Evolutionary conservation across 805 yeast genomes (phyloP).

Genomic region (Candida silvatica): DNA sequence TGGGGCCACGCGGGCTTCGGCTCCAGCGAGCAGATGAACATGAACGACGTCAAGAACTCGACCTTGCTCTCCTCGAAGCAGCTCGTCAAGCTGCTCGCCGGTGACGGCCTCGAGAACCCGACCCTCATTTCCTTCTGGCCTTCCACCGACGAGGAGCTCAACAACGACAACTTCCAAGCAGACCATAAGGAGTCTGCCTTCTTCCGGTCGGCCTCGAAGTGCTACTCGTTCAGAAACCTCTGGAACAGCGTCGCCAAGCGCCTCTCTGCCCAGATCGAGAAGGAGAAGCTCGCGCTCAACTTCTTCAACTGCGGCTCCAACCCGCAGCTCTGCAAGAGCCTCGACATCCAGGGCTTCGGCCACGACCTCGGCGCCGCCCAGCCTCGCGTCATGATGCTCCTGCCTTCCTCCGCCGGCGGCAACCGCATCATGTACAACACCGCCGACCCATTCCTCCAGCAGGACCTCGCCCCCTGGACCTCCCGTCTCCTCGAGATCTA

Average conservation of each 20-base stretch:
- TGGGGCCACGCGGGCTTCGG: slow-evolving; percentile 33
- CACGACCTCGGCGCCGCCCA: slow-evolving; percentile 4
- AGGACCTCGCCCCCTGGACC: slow-evolving; percentile 35
- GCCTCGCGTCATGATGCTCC: slow-evolving; percentile 27
- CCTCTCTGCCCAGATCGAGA: slow-evolving; percentile 16
- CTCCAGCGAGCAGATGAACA: slow-evolving; percentile 10
- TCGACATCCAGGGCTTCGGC: slow-evolving; percentile 34
- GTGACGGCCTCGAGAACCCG: slow-evolving; percentile 36
- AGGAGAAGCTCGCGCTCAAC: slow-evolving; percentile 24
- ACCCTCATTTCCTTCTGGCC: slow-evolving; percentile 63
- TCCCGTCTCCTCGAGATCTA: slow-evolving; percentile 38
- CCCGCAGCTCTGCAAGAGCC: slow-evolving; percentile 38
- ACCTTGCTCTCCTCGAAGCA: slow-evolving; percentile 25
- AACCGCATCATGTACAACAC: slow-evolving; percentile 36
- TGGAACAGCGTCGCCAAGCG: slow-evolving; percentile 55
- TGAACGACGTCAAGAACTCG: slow-evolving; percentile 29
- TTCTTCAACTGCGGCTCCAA: slow-evolving; percentile 53
- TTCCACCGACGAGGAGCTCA: slow-evolving; percentile 33
- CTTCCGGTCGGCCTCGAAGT: slow-evolving; percentile 37
- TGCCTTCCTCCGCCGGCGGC: slow-evolving; percentile 44
- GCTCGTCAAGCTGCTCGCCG: slow-evolving; percentile 41
- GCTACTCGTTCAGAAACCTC: slow-evolving; percentile 39
- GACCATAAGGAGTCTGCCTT: slow-evolving; percentile 26
- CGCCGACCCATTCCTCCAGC: slow-evolving; percentile 11
- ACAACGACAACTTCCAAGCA: slow-evolving; percentile 23